Evolutionary conservation across 2,329 filamentous ascomycete species (phyloP).

Genomic region (Xylaria sp.): DNA sequence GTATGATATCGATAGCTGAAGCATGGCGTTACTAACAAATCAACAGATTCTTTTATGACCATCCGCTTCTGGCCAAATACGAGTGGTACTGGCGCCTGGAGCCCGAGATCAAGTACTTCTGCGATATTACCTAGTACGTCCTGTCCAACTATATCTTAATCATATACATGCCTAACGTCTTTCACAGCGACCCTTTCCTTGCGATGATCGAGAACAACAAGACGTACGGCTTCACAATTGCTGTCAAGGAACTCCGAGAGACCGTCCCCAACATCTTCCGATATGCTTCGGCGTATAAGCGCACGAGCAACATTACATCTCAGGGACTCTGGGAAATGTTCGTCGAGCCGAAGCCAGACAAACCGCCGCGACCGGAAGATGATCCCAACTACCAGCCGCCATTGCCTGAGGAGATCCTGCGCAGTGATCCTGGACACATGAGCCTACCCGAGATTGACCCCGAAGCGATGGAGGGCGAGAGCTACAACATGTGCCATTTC

Average conservation of each 20-base stretch:
- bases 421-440: conserved; percentile 71
- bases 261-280: conserved; percentile 98
- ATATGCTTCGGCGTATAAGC: conserved; percentile 97
- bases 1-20: conserved; percentile 35
- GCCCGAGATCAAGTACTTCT: conserved; percentile 99
- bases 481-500: conserved; percentile 99
- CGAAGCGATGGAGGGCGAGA: conserved; percentile 94
- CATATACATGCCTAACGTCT: conserved; percentile 24
- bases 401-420: conserved; percentile 79
- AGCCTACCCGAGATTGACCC: conserved; percentile 81
- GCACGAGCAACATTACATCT: conserved; percentile 85
- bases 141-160: conserved; percentile 7
- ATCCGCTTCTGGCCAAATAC: conserved; percentile 91
- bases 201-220: conserved; percentile 95
- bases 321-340: conserved; percentile 99
- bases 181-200: conserved; percentile 81
- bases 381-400: conserved; percentile 67
- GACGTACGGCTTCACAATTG: conserved; percentile 98
- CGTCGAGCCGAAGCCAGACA: conserved; percentile 72
- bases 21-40: conserved; percentile 15
- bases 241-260: conserved; percentile 95
- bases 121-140: conserved; percentile 94
- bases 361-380: conserved; percentile 58
- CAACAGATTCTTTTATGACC: conserved; percentile 91
- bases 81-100: conserved; percentile 99